Conservation (phyloP, 2,329 filamentous ascomycete genomes). For the Aaosphaeria pasadenensis region DNA sequence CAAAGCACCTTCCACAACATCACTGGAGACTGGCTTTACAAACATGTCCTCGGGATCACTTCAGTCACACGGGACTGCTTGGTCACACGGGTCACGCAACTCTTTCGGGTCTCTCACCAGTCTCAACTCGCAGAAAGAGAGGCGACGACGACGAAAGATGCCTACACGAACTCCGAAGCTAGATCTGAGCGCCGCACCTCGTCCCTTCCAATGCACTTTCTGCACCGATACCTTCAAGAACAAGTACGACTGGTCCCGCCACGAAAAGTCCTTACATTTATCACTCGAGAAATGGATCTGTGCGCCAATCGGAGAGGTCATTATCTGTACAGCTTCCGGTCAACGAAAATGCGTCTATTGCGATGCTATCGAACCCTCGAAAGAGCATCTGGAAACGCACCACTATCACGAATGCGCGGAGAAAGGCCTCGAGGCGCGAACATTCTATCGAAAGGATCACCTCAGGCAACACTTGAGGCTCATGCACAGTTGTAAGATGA, state of each 20-base stretch:
- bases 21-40: constrained; percentile 49
- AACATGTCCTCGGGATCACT: constrained; percentile 53
- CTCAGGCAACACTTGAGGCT: constrained; percentile 59
- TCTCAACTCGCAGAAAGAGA: constrained; percentile 53
- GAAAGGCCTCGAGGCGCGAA: constrained; percentile 60
- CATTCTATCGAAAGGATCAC: constrained; percentile 63
- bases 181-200: constrained; percentile 16
- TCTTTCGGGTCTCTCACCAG: constrained; percentile 57
- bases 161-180: constrained; percentile 35
- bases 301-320: constrained; percentile 56
- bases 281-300: constrained; percentile 50
- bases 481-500: constrained; percentile 60
- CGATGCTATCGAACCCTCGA: constrained; percentile 50
- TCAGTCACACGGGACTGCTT: constrained; percentile 55
- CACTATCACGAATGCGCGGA: constrained; percentile 65
- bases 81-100: constrained; percentile 55
- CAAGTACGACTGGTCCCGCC: constrained; percentile 42
- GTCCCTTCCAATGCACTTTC: constrained; percentile 39
- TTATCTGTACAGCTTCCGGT: constrained; percentile 56
- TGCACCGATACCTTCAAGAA: constrained; percentile 39
- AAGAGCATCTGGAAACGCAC: constrained; percentile 58
- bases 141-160: constrained; percentile 53
- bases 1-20: constrained; percentile 52
- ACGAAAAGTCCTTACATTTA: constrained; percentile 38
- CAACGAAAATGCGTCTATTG: constrained; percentile 60